A percentile compares a stretch with the other conserved stretches of the same genome.
These are phyloP conservation scores for Canavalia ensiformis DNA, from an alignment of 306 rosid genomes.

Conservation along the genomic window DNA sequence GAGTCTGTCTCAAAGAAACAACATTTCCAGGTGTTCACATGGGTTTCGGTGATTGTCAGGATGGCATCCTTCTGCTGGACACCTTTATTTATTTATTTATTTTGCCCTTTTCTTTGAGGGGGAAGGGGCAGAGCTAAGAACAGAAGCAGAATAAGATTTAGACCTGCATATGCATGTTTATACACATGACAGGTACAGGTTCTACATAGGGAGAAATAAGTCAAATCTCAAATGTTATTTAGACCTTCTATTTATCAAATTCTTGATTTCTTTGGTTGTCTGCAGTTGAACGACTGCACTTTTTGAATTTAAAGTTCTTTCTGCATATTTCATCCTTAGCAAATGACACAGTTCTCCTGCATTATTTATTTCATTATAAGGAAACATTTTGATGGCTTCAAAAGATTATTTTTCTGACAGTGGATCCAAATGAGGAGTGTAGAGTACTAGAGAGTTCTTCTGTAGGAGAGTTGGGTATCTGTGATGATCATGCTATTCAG, in stretches of 20 bases:
- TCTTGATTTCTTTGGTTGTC: constrained; percentile 17
- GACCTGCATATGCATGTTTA: not conserved
- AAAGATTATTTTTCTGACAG: constrained; percentile 60
- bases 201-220: constrained; percentile 20
- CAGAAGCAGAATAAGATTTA: constrained; percentile 16
- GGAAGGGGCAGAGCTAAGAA: not conserved
- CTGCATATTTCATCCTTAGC: not conserved
- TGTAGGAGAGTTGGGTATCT: constrained; percentile 50
- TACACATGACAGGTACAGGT: constrained; percentile 6
- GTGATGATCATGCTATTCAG: constrained; percentile 59
- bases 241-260: constrained; percentile 11
- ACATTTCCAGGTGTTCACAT: not conserved
- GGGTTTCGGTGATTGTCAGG: not conserved
- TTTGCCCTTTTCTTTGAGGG: not conserved
- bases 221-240: not conserved
- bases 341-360: constrained; percentile 7
- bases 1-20: not conserved
- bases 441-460: constrained; percentile 61
- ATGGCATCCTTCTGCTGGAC: not conserved
- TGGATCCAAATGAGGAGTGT: constrained; percentile 69
- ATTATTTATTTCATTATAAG: constrained; percentile 18
- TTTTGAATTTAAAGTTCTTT: constrained; percentile 17
- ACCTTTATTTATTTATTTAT: not conserved
- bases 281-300: constrained; percentile 4
- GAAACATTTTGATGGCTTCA: constrained; percentile 35